Evolutionary conservation across 106 monocot species (phyloP).

Genomic region (Platanthera zijinensis): DNA sequence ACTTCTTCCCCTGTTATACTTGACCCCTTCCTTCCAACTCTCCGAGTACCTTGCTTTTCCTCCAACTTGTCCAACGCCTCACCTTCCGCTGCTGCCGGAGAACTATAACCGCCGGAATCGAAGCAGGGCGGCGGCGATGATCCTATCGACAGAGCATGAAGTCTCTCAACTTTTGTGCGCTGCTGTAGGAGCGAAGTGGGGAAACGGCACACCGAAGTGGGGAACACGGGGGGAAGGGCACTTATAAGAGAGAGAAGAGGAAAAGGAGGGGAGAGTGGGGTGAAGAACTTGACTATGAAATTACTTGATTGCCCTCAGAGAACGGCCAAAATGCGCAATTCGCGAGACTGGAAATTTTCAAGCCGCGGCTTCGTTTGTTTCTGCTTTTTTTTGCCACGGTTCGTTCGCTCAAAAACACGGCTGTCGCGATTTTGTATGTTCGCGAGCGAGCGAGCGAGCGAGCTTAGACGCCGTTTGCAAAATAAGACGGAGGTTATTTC

Average conservation of each 20-base stretch:
- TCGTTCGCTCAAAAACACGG: too few species aligned
- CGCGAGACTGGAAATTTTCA: too few species aligned
- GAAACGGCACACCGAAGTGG: not conserved
- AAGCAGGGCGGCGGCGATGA: slow-evolving; percentile 57
- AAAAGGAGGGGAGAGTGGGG: not conserved
- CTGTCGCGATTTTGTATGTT: too few species aligned
- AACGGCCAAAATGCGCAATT: too few species aligned
- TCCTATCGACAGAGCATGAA: slow-evolving; percentile 71
- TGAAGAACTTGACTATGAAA: not conserved
- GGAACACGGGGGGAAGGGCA: not conserved
- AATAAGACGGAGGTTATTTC: too few species aligned
- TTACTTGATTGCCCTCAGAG: not conserved
- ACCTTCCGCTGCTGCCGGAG: not conserved
- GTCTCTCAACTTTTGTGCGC: slow-evolving; percentile 26
- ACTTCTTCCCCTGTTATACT: slow-evolving; percentile 13
- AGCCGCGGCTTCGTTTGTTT: too few species aligned
- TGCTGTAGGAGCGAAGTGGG: not conserved
- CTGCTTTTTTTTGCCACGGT: too few species aligned
- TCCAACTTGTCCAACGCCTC: not conserved
- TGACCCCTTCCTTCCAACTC: slow-evolving; percentile 4
- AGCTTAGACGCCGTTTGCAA: too few species aligned
- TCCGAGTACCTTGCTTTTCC: slow-evolving; percentile 24
- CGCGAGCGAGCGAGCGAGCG: too few species aligned
- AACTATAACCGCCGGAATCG: slow-evolving; percentile 14
- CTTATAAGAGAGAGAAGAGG: not conserved